These are phyloP conservation scores for Colletotrichum tabaci DNA, from an alignment of 2,329 filamentous ascomycete genomes.

Conservation along the genomic window DNA sequence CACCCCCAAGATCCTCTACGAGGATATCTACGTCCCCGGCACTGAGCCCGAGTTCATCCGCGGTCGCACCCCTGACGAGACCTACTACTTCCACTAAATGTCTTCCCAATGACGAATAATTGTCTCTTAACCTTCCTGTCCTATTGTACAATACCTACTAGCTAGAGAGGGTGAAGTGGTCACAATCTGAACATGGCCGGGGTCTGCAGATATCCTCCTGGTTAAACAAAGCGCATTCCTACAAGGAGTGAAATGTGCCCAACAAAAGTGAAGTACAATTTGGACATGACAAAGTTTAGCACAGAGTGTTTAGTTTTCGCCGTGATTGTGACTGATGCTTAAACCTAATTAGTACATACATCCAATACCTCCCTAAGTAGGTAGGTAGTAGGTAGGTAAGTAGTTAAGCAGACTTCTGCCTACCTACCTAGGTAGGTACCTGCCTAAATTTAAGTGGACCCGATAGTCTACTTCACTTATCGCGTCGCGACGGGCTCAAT, in stretches of 20 bases:
- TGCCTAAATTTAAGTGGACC: slow-evolving; percentile 22
- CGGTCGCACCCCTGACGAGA: slow-evolving; percentile 91
- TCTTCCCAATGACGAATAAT: slow-evolving; percentile 37
- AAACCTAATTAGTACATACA: slow-evolving; percentile 9
- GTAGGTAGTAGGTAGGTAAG: too few relatives aligned
- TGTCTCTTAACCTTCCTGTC: slow-evolving; percentile 41
- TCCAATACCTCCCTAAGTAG: too few relatives aligned
- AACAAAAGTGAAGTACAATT: background rate
- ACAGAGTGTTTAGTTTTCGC: background rate
- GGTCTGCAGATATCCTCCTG: slow-evolving; percentile 41
- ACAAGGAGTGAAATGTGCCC: background rate
- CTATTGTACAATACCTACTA: slow-evolving; percentile 45
- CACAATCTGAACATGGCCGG: slow-evolving; percentile 41
- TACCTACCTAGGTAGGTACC: background rate
- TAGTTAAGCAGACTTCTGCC: background rate
- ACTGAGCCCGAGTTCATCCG: slow-evolving; percentile 90
- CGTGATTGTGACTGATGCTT: background rate
- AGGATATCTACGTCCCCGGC: slow-evolving; percentile 95
- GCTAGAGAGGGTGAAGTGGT: slow-evolving; percentile 42
- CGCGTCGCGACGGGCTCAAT: slow-evolving; percentile 45
- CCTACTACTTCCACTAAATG: slow-evolving; percentile 83
- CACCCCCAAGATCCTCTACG: slow-evolving; percentile 87
- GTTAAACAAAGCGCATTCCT: slow-evolving; percentile 13
- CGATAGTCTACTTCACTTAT: slow-evolving; percentile 5
- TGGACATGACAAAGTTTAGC: background rate